Conservation (phyloP, 306 rosid genomes). For the Sechiopsis laciniata region DNA sequence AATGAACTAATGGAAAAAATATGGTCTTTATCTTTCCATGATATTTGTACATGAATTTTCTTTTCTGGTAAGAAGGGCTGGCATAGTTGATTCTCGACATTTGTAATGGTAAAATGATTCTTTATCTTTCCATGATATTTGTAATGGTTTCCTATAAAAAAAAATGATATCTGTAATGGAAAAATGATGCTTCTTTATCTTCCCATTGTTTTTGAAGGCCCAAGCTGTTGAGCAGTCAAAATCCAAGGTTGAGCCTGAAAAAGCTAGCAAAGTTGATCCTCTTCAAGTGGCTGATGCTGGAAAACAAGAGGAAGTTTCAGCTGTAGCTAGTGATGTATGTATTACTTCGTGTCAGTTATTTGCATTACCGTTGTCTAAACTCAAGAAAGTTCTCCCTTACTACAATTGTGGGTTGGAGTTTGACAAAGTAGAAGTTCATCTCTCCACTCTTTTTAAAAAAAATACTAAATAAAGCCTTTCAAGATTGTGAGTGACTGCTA, state of each 20-base stretch:
- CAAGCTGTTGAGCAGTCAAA: conserved; percentile 52
- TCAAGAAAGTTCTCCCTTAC: background rate
- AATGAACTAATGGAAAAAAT: background rate
- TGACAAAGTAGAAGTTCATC: background rate
- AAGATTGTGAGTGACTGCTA: background rate
- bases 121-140: conserved; percentile 18
- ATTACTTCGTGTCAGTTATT: background rate
- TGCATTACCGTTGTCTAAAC: background rate
- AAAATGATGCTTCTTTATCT: too few relatives aligned
- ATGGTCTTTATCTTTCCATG: conserved; percentile 16
- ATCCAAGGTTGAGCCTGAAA: conserved; percentile 40
- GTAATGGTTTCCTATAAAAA: too few relatives aligned
- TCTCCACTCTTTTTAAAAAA: background rate
- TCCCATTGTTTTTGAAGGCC: conserved; percentile 38
- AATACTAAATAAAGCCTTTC: background rate
- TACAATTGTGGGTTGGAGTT: background rate
- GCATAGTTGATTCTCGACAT: too few relatives aligned
- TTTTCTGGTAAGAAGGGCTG: conserved; percentile 20
- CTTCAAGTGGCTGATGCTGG: conserved; percentile 35
- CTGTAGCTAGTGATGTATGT: conserved; percentile 18
- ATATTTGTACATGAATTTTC: conserved; percentile 24
- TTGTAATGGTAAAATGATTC: conserved; percentile 7
- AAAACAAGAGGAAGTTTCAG: conserved; percentile 19
- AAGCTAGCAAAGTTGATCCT: conserved; percentile 32
- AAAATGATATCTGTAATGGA: conserved; percentile 14